These are phyloP conservation scores for Effrenium voratum DNA, from an alignment of 73 alveolate species.

Conservation along the genomic window DNA sequence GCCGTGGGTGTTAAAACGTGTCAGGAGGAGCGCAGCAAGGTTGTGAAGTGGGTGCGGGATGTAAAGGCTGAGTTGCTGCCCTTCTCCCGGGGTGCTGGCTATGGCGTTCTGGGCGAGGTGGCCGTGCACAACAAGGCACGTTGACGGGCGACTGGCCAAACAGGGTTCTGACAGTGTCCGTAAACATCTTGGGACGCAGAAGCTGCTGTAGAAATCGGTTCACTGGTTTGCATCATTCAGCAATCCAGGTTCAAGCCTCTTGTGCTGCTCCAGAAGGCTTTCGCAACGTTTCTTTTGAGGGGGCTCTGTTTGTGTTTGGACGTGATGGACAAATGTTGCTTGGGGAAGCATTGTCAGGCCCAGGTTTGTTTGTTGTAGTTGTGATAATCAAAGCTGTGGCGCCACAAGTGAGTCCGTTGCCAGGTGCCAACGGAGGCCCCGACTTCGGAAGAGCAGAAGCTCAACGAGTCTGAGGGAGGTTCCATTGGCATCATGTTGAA, in stretches of 20 bases:
- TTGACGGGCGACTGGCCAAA: neutral
- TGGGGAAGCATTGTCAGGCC: no score
- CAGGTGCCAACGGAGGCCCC: neutral
- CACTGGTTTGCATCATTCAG: no score
- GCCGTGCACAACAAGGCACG: neutral
- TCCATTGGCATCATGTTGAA: neutral
- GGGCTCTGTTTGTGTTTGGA: neutral
- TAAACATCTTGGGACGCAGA: neutral
- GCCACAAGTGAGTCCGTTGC: neutral
- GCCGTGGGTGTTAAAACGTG: neutral
- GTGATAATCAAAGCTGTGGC: neutral
- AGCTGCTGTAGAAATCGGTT: neutral
- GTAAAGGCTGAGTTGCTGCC: conserved; percentile 4
- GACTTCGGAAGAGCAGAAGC: no score
- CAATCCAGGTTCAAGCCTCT: neutral
- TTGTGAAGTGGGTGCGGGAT: conserved; percentile 41
- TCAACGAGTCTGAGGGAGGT: no score
- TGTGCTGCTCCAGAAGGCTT: neutral
- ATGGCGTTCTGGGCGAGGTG: conserved; percentile 16
- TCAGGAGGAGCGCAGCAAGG: neutral
- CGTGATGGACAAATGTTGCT: no score
- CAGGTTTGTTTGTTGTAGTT: neutral
- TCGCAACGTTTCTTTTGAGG: neutral
- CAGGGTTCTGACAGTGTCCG: neutral
- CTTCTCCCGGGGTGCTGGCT: conserved; percentile 33